phyloP scores from a whole-genome alignment of 2,329 filamentous ascomycete species.

The Xylaria sp. region DNA sequence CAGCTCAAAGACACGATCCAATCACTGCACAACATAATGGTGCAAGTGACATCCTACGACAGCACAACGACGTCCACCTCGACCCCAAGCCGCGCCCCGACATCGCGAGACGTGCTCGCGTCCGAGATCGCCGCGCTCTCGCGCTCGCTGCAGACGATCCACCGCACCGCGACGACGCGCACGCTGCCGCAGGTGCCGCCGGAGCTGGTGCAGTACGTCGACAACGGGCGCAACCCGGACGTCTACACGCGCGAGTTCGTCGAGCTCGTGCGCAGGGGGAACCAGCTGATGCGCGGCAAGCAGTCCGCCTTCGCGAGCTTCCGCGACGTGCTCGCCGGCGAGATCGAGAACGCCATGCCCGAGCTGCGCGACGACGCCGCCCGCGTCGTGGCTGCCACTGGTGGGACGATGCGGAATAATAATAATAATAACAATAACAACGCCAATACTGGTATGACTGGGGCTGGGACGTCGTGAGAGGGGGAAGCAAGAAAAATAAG shows the following conservation, averaged over 20 bases:
- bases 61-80: slow-evolving; percentile 8
- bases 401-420: slow-evolving; percentile 29
- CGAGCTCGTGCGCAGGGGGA: slow-evolving; percentile 72
- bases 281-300: slow-evolving; percentile 75
- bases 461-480: slow-evolving; percentile 9
- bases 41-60: slow-evolving; percentile 72
- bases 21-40: slow-evolving; percentile 54
- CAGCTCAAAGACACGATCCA: slow-evolving; percentile 52
- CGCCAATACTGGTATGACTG: not conserved
- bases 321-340: slow-evolving; percentile 69
- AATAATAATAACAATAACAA: not conserved
- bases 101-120: slow-evolving; percentile 65
- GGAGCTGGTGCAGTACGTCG: slow-evolving; percentile 75
- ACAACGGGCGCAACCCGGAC: slow-evolving; percentile 77
- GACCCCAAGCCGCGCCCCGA: slow-evolving; percentile 48
- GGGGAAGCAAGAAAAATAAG: too few relatives aligned
- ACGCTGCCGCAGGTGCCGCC: slow-evolving; percentile 66
- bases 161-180: slow-evolving; percentile 56
- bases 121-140: slow-evolving; percentile 61
- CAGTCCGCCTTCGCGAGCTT: slow-evolving; percentile 69
- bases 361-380: slow-evolving; percentile 67
- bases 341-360: slow-evolving; percentile 68
- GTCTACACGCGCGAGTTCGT: slow-evolving; percentile 81
- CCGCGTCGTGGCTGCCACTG: slow-evolving; percentile 61
- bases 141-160: slow-evolving; percentile 54